These are phyloP conservation scores for Macrolepiota dolichaula DNA, from an alignment of 768 basidiomycete genomes.

Conservation along the genomic window DNA sequence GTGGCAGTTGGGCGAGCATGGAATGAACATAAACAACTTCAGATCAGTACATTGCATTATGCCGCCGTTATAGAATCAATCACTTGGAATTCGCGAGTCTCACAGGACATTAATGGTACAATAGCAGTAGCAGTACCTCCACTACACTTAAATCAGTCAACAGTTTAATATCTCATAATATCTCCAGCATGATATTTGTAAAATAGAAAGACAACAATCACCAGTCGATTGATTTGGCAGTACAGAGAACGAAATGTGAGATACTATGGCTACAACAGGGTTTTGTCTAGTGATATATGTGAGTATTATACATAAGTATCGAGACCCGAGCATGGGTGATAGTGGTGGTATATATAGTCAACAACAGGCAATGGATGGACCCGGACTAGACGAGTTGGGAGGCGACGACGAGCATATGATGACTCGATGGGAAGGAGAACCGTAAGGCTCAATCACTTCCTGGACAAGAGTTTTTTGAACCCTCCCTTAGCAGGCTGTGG, in stretches of 20 bases:
- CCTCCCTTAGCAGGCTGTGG: neutral
- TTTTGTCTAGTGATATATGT: neutral
- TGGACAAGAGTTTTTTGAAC: neutral
- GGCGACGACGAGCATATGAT: neutral
- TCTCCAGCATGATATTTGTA: neutral
- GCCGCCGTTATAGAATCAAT: neutral
- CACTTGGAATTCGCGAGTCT: neutral
- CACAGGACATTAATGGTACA: neutral
- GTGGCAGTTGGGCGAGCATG: neutral
- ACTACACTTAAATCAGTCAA: no score
- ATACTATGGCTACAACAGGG: slow-evolving; percentile 1
- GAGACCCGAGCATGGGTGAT: neutral
- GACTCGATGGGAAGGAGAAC: neutral
- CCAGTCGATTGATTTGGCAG: neutral
- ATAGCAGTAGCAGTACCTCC: no score
- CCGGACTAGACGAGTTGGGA: neutral
- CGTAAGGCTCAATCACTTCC: neutral
- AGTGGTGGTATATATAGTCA: neutral
- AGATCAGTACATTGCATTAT: neutral
- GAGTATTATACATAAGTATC: neutral
- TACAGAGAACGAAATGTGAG: neutral
- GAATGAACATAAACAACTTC: neutral
- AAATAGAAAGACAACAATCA: neutral
- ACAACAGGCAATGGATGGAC: neutral
- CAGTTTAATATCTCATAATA: no score